A percentile compares a stretch with the other conserved stretches of the same genome.
These are phyloP conservation scores for Babjeviella inositovora DNA, from an alignment of 805 yeast genomes.

Conservation along the genomic window DNA sequence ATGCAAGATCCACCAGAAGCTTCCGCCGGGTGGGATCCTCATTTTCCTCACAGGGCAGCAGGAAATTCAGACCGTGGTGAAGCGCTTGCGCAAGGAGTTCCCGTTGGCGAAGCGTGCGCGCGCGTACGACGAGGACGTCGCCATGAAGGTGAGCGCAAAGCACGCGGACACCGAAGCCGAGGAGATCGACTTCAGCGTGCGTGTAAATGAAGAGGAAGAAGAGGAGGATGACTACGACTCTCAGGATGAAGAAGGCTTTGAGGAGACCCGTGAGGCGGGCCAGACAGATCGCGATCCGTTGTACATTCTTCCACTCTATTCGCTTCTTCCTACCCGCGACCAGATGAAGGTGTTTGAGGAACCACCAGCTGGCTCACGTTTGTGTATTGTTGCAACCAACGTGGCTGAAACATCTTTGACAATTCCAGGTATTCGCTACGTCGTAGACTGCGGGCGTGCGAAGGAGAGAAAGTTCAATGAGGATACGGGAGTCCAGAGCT, in stretches of 20 bases:
- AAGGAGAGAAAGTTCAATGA: conserved; percentile 77
- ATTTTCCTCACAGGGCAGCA: conserved; percentile 90
- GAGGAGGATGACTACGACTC: conserved; percentile 43
- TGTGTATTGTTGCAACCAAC: conserved; percentile 91
- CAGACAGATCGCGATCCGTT: conserved; percentile 66
- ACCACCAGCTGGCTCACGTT: conserved; percentile 75
- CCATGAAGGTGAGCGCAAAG: conserved; percentile 28
- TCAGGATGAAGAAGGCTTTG: conserved; percentile 49
- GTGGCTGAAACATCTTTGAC: conserved; percentile 97
- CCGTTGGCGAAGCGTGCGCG: conserved; percentile 23
- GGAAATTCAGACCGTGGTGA: conserved; percentile 71
- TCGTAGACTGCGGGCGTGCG: conserved; percentile 87
- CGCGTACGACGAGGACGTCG: conserved; percentile 11
- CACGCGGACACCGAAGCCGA: conserved; percentile 72
- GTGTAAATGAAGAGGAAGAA: conserved; percentile 17
- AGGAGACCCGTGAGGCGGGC: conserved; percentile 55
- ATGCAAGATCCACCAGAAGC: conserved; percentile 66
- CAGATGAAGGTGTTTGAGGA: conserved; percentile 84
- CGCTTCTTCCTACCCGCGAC: conserved; percentile 83
- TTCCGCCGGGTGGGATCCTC: conserved; percentile 91
- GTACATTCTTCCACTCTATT: conserved; percentile 83
- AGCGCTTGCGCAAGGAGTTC: conserved; percentile 48
- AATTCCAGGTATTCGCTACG: conserved; percentile 89
- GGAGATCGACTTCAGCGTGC: conserved; percentile 63
- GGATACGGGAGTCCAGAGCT: conserved; percentile 83